These are phyloP conservation scores for Rusavskia elegans DNA, from an alignment of 495 filamentous ascomycete genomes.

Conservation along the genomic window DNA sequence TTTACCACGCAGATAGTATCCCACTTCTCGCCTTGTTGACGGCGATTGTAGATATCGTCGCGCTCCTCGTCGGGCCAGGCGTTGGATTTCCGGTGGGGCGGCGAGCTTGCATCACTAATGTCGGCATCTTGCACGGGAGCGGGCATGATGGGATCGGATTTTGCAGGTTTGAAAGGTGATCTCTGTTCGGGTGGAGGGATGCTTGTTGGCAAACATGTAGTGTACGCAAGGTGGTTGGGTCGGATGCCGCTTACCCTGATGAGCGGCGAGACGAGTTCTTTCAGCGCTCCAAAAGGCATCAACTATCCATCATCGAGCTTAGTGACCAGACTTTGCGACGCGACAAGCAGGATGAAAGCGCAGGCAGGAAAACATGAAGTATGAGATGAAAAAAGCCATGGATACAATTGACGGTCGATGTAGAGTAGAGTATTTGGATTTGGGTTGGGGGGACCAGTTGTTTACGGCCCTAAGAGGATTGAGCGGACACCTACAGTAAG, in stretches of 20 bases:
- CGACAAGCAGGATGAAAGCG: no score
- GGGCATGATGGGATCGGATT: background rate
- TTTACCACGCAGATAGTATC: slow-evolving; percentile 1
- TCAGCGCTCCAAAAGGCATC: slow-evolving; percentile 1
- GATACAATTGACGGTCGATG: no score
- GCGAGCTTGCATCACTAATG: background rate
- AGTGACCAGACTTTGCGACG: no score
- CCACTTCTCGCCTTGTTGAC: slow-evolving; percentile 2
- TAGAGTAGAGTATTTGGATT: no score
- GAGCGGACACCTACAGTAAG: no score
- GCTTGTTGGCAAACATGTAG: background rate
- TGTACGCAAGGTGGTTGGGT: background rate
- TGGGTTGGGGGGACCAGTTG: no score
- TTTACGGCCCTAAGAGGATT: no score
- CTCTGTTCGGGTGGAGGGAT: background rate
- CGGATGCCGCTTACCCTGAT: background rate
- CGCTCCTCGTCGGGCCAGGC: background rate
- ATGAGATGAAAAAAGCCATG: no score
- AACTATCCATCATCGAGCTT: background rate
- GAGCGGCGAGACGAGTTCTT: background rate
- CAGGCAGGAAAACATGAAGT: no score
- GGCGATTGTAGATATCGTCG: slow-evolving; percentile 2
- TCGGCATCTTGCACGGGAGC: background rate
- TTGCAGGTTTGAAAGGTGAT: background rate
- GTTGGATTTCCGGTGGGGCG: background rate